Evolutionary conservation across 2,329 filamentous ascomycete species (phyloP).

Genomic region (Neonectria punicea): DNA sequence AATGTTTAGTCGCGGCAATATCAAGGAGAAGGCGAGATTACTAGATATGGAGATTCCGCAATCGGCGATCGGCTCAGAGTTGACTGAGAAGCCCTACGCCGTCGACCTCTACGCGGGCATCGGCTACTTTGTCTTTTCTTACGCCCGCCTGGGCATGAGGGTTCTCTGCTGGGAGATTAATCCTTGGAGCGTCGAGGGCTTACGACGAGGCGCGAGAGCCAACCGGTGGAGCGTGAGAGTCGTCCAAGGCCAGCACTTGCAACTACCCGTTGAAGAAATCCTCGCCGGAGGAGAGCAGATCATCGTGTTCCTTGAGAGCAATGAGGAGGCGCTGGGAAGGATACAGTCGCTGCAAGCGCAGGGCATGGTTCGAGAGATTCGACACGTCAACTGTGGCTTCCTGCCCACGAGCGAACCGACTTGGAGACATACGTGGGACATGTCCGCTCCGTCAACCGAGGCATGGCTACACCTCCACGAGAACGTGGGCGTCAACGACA

Average conservation of each 20-base stretch:
- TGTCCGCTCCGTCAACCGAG: conserved; percentile 49
- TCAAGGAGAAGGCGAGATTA: conserved; percentile 86
- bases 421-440: conserved; percentile 63
- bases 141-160: conserved; percentile 75
- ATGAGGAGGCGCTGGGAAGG: conserved; percentile 61
- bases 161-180: conserved; percentile 94
- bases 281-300: conserved; percentile 63
- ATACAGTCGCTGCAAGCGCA: conserved; percentile 50
- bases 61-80: not conserved
- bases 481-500: conserved; percentile 68
- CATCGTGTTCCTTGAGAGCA: conserved; percentile 76
- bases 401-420: conserved; percentile 66
- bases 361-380: conserved; percentile 52
- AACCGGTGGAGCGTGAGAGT: conserved; percentile 75
- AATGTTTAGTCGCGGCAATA: conserved; percentile 93
- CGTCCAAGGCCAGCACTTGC: conserved; percentile 55
- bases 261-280: conserved; percentile 50
- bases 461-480: conserved; percentile 75
- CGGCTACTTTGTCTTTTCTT: conserved; percentile 92
- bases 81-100: conserved; percentile 56
- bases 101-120: conserved; percentile 93
- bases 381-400: conserved; percentile 73
- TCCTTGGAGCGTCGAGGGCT: conserved; percentile 84
- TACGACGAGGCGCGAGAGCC: conserved; percentile 76
- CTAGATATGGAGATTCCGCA: conserved; percentile 58